These are phyloP conservation scores for Malus hybrid DNA, from an alignment of 331 rosid species.

Conservation along the genomic window DNA sequence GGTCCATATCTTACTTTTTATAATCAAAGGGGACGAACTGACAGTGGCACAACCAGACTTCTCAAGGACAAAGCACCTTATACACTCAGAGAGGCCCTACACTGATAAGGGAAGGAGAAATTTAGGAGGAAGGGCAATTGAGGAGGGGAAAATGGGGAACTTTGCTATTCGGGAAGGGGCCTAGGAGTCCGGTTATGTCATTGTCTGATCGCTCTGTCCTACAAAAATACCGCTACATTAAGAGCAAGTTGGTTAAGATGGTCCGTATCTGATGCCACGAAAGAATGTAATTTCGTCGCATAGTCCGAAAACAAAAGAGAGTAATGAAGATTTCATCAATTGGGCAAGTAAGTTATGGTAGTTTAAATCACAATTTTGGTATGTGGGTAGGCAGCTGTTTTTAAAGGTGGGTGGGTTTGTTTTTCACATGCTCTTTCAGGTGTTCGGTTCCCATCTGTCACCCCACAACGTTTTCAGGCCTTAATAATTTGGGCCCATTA, in stretches of 20 bases:
- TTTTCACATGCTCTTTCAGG: conserved; percentile 9
- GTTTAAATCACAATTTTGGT: conserved; percentile 3
- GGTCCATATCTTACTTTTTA: neutral
- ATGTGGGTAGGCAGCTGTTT: neutral
- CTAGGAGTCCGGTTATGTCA: neutral
- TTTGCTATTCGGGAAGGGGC: too few species aligned
- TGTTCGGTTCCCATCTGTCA: neutral
- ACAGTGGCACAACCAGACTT: neutral
- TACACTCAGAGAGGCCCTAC: neutral
- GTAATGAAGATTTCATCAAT: neutral
- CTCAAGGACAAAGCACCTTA: neutral
- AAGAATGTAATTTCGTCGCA: neutral
- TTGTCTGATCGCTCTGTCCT: too few species aligned
- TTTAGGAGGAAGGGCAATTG: too few species aligned
- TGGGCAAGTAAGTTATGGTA: neutral
- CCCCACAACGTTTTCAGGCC: neutral
- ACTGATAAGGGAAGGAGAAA: neutral
- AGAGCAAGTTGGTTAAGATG: neutral
- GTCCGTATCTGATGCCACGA: neutral
- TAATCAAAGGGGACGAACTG: neutral
- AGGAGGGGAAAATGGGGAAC: too few species aligned
- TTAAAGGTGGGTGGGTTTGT: conserved; percentile 17
- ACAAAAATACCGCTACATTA: too few species aligned
- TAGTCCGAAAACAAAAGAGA: neutral
- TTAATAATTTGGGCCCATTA: neutral